Evolutionary conservation across 805 yeast species (phyloP), one percentile per base, ranked within the genome.

Genomic region (Tetrapisispora iriomotensis): DNA sequence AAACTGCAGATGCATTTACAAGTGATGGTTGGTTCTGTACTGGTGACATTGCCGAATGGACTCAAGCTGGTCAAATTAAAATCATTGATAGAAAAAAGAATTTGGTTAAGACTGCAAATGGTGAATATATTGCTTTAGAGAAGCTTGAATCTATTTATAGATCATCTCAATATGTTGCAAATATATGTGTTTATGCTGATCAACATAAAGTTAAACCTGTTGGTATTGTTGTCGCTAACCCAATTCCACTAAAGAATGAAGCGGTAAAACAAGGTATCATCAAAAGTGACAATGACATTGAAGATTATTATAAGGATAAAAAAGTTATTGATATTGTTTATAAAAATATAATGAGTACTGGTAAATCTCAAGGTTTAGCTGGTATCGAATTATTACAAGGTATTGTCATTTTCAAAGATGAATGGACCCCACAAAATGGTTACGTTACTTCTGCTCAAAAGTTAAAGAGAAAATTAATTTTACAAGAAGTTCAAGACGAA

Each of bases 371-470:
- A 59, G 95, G 94, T 8, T 74, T 92, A 48, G 68, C 64, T 36
- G 94, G 95, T 43, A 88, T 86, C 49, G 97, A 92, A 65, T 68
- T 90, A 47, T 58, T 92, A 41, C 76, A 75, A 47, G 94, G 88
- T 49, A 71, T 82, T 45, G 86, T 82, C 12, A 61, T 92, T 44
- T 71, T 78, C 42, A 88, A 84, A 48, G 90, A 78, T 38, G 98
- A 92, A 68, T 92, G 98, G 97, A 92, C 97, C 29, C 97, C 98
- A 31, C 92, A 86, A 64, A 84, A 77, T 58, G 97, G 96, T 0
- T 85, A 68, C 49, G 94, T 90, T 41, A 87, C 97, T 13, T 79
- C 94, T 43, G 98, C 98, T 20, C 96, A 88, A 66, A 92, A 92
- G 67, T 73, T 92, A 55, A 96, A 90, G 70, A 82, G 98, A 71